Evolutionary conservation across 2,329 filamentous ascomycete species (phyloP).

Genomic region (Beauveria medogensis): DNA sequence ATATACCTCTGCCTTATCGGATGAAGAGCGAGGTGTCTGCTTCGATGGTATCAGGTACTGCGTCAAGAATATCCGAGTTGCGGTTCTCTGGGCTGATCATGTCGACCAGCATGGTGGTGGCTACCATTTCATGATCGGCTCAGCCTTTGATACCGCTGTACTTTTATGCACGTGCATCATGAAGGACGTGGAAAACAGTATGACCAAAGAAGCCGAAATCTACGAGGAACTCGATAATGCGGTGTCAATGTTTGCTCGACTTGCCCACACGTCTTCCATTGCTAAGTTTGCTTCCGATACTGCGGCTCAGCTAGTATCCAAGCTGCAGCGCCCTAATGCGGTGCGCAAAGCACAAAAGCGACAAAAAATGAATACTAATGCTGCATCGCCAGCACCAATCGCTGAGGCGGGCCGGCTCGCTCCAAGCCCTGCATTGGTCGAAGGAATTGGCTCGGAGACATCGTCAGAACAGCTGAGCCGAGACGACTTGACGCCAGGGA

Average conservation of each 20-base stretch:
- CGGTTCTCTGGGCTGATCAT: constrained; percentile 19
- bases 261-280: neutral
- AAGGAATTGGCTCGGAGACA: neutral
- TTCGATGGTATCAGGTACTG: constrained; percentile 34
- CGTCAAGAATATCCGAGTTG: constrained; percentile 32
- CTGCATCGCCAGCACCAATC: neutral
- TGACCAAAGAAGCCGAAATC: constrained; percentile 22
- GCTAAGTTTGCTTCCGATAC: neutral
- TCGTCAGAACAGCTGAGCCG: neutral
- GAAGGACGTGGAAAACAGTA: constrained; percentile 34
- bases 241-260: neutral
- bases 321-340: neutral
- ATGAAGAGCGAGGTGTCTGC: constrained; percentile 30
- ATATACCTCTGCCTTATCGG: constrained; percentile 19
- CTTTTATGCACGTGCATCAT: constrained; percentile 42
- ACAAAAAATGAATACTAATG: neutral
- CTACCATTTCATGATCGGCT: constrained; percentile 41
- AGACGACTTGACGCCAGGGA: neutral
- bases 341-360: neutral
- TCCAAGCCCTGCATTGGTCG: neutral
- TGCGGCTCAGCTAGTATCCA: neutral
- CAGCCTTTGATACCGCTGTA: constrained; percentile 43
- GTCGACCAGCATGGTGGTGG: constrained; percentile 29
- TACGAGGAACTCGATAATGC: constrained; percentile 5
- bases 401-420: neutral